These are phyloP conservation scores for Stemphylium lycopersici DNA, from an alignment of 2,329 filamentous ascomycete species.

Conservation along the genomic window DNA sequence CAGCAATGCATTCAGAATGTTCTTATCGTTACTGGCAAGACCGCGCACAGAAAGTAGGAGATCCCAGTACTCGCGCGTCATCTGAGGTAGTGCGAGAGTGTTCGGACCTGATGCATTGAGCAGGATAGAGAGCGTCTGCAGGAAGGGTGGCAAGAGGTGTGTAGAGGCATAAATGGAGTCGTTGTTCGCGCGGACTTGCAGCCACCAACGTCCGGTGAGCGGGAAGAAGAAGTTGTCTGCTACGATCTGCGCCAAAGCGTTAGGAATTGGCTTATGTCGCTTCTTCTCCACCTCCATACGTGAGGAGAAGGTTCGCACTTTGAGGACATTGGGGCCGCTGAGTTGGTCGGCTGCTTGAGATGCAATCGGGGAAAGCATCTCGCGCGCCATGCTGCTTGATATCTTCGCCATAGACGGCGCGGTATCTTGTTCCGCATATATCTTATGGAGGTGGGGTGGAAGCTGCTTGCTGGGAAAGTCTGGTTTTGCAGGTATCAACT, in stretches of 20 bases:
- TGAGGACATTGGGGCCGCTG: conserved; percentile 81
- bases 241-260: conserved; percentile 78
- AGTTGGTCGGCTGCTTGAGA: conserved; percentile 78
- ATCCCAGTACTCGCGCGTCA: conserved; percentile 84
- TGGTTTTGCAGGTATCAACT: conserved; percentile 45
- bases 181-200: conserved; percentile 59
- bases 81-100: conserved; percentile 74
- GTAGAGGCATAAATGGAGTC: conserved; percentile 73
- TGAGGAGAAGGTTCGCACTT: conserved; percentile 86
- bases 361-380: conserved; percentile 81
- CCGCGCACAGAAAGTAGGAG: conserved; percentile 76
- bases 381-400: conserved; percentile 69
- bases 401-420: conserved; percentile 71
- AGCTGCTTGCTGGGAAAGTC: conserved; percentile 83
- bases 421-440: conserved; percentile 62
- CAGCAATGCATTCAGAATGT: conserved; percentile 74
- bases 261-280: conserved; percentile 68
- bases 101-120: conserved; percentile 83
- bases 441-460: conserved; percentile 72
- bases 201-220: conserved; percentile 78
- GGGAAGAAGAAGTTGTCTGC: conserved; percentile 84
- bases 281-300: conserved; percentile 70
- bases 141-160: conserved; percentile 75
- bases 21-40: conserved; percentile 59
- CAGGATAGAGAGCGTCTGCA: conserved; percentile 85